These are phyloP conservation scores for Monilinia fructigena DNA, from an alignment of 2,329 filamentous ascomycete species.

Conservation along the genomic window DNA sequence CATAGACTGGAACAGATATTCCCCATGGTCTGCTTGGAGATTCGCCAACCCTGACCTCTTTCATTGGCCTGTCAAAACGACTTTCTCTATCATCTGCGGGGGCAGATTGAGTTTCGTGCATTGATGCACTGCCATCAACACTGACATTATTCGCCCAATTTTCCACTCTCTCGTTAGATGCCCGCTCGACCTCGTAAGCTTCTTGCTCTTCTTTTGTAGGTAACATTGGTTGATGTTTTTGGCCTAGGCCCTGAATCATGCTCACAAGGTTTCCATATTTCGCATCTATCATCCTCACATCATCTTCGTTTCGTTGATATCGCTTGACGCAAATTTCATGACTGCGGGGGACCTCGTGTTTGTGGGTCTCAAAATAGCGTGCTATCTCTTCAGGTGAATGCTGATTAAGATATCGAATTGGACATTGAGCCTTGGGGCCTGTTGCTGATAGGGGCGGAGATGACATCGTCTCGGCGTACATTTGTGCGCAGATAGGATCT, in stretches of 20 bases:
- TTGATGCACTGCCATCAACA: constrained; percentile 48
- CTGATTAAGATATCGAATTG: constrained; percentile 88
- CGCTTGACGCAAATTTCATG: constrained; percentile 89
- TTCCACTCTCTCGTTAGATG: constrained; percentile 71
- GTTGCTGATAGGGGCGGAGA: constrained; percentile 48
- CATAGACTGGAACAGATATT: constrained; percentile 71
- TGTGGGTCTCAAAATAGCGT: constrained; percentile 90
- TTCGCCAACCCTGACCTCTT: constrained; percentile 90
- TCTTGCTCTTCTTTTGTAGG: constrained; percentile 53
- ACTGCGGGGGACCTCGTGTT: constrained; percentile 89
- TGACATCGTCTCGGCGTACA: constrained; percentile 56
- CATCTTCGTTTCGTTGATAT: constrained; percentile 82
- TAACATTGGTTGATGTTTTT: constrained; percentile 84
- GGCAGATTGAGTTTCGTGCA: constrained; percentile 43
- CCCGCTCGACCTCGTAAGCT: constrained; percentile 46
- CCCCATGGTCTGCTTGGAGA: constrained; percentile 93
- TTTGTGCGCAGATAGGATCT: constrained; percentile 64
- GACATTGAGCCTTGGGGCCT: constrained; percentile 67
- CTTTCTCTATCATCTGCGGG: constrained; percentile 59
- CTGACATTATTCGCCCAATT: constrained; percentile 82
- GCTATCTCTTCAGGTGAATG: constrained; percentile 92
- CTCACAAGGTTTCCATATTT: constrained; percentile 84
- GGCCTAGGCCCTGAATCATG: constrained; percentile 89
- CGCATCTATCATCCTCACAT: constrained; percentile 83
- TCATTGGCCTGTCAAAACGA: constrained; percentile 80